These are phyloP conservation scores for Silene coronaria DNA, from an alignment of 179 eudicot species.

Conservation along the genomic window DNA sequence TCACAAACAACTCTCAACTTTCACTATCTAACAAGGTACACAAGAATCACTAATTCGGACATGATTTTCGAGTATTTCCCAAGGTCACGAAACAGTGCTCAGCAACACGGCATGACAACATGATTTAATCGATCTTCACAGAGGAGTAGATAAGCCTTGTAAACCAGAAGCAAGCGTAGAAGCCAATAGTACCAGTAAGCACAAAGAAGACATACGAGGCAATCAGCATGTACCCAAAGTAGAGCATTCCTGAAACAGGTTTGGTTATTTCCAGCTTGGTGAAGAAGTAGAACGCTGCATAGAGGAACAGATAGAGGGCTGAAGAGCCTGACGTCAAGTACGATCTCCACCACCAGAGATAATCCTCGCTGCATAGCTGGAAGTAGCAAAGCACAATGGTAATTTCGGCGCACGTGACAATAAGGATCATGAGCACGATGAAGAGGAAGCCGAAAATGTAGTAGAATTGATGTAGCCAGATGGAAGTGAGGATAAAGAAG, in stretches of 20 bases:
- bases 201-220: slow-evolving; percentile 50
- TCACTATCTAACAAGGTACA: slow-evolving; percentile 21
- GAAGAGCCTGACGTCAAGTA: slow-evolving; percentile 51
- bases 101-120: neutral
- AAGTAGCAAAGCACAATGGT: slow-evolving; percentile 49
- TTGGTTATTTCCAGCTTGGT: slow-evolving; percentile 52
- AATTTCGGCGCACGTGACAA: slow-evolving; percentile 50
- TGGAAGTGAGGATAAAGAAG: slow-evolving; percentile 45
- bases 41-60: slow-evolving; percentile 24
- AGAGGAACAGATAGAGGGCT: slow-evolving; percentile 47
- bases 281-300: slow-evolving; percentile 51
- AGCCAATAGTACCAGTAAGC: slow-evolving; percentile 46
- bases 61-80: slow-evolving; percentile 5
- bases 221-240: slow-evolving; percentile 50
- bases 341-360: slow-evolving; percentile 56
- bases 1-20: slow-evolving; percentile 14
- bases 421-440: slow-evolving; percentile 42
- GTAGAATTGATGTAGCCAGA: slow-evolving; percentile 53
- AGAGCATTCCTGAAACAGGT: slow-evolving; percentile 44
- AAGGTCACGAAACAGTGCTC: slow-evolving; percentile 14
- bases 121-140: slow-evolving; percentile 44
- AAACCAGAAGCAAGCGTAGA: slow-evolving; percentile 49
- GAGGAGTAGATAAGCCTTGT: slow-evolving; percentile 48
- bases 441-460: slow-evolving; percentile 52
- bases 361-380: slow-evolving; percentile 51